Percentiles rank a stretch among this genome's conserved stretches.
Conservation (phyloP, 306 rosid genomes). For the Aeschynomene evenia region DNA sequence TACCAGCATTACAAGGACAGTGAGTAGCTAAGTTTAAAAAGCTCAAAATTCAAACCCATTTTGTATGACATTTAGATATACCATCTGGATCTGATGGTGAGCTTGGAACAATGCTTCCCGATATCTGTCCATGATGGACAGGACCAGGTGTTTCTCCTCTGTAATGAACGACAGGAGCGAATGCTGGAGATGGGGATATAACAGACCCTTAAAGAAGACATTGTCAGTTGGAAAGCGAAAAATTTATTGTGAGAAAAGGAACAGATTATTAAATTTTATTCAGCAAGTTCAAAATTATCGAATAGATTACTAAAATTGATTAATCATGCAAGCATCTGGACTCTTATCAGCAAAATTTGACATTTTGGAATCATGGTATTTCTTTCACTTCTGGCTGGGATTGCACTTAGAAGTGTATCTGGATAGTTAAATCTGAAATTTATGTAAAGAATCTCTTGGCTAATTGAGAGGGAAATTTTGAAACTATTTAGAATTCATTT, state of each 20-base stretch:
- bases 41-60: conserved; percentile 13
- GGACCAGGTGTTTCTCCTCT: conserved; percentile 55
- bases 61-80: conserved; percentile 23
- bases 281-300: conserved; percentile 12
- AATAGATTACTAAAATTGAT: not conserved
- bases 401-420: not conserved
- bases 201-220: conserved; percentile 45
- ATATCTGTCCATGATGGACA: conserved; percentile 39
- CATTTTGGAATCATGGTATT: not conserved
- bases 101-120: conserved; percentile 50
- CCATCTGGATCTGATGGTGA: conserved; percentile 34
- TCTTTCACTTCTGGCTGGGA: not conserved
- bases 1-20: not conserved
- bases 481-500: not conserved
- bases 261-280: not conserved
- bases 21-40: not conserved
- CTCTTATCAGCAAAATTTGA: conserved; percentile 20
- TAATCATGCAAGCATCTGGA: not conserved
- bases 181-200: conserved; percentile 59
- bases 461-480: not conserved
- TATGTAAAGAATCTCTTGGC: not conserved
- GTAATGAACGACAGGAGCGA: conserved; percentile 42
- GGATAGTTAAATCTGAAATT: conserved; percentile 13
- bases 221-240: conserved; percentile 14
- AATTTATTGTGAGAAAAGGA: not conserved